These are phyloP conservation scores for Sphaceloma murrayae DNA, from an alignment of 2,329 filamentous ascomycete species.

Conservation along the genomic window DNA sequence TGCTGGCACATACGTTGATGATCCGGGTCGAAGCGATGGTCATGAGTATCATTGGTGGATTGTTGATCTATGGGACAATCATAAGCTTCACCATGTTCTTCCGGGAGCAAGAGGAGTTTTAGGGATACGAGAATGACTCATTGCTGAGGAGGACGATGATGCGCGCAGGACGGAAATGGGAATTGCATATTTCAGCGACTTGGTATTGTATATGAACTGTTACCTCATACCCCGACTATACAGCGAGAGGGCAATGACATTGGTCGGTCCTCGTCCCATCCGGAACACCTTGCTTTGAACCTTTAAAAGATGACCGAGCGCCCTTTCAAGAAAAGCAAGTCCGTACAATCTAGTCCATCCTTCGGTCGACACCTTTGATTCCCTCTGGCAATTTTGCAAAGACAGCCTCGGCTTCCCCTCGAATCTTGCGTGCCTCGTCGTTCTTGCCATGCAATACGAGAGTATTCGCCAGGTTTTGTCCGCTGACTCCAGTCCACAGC, in stretches of 20 bases:
- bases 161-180: neutral
- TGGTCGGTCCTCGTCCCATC: neutral
- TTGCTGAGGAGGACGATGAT: neutral
- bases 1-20: slow-evolving; percentile 77
- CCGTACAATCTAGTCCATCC: too few relatives aligned
- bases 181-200: slow-evolving; percentile 5
- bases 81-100: slow-evolving; percentile 99
- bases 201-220: slow-evolving; percentile 16
- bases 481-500: slow-evolving; percentile 53
- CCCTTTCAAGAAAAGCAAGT: too few relatives aligned
- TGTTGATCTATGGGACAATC: slow-evolving; percentile 95
- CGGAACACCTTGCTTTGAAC: slow-evolving; percentile 14
- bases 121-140: slow-evolving; percentile 18
- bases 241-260: neutral
- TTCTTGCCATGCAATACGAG: slow-evolving; percentile 61
- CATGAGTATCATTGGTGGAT: slow-evolving; percentile 87
- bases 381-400: slow-evolving; percentile 22
- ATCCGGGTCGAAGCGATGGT: slow-evolving; percentile 80
- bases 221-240: slow-evolving; percentile 10
- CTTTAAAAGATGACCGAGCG: neutral
- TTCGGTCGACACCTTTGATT: too few relatives aligned
- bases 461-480: slow-evolving; percentile 67
- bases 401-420: slow-evolving; percentile 34
- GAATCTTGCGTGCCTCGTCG: slow-evolving; percentile 40
- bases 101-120: slow-evolving; percentile 95